Evolutionary conservation across 441 rosid species (phyloP).

Genomic region (Pelargonium cotyledonis): DNA sequence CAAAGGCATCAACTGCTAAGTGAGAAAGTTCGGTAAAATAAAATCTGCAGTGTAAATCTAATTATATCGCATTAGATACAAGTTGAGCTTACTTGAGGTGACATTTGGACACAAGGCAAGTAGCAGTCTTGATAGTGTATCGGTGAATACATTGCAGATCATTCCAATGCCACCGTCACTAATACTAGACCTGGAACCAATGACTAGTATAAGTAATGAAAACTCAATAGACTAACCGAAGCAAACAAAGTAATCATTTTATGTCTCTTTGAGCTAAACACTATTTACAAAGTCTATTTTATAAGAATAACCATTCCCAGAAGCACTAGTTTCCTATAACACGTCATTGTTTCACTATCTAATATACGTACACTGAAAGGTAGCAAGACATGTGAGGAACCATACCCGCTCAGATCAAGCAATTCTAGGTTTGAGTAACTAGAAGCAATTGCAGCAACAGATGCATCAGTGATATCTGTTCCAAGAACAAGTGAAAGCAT

Average conservation of each 20-base stretch:
- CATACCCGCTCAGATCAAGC: slow-evolving; percentile 98
- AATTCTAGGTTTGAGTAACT: slow-evolving; percentile 66
- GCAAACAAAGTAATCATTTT: no score
- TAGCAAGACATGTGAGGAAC: background rate
- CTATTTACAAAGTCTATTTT: background rate
- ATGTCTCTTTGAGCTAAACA: no score
- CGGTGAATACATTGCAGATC: background rate
- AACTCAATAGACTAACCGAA: background rate
- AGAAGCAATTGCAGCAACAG: slow-evolving; percentile 84
- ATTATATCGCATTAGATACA: background rate
- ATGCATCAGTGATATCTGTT: slow-evolving; percentile 79
- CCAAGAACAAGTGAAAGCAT: slow-evolving; percentile 97
- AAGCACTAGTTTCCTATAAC: background rate
- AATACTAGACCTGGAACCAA: background rate
- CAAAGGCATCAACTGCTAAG: background rate
- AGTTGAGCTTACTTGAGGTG: background rate
- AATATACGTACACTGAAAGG: background rate
- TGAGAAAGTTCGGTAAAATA: background rate
- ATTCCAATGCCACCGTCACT: slow-evolving; percentile 3
- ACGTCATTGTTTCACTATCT: background rate
- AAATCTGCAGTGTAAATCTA: background rate
- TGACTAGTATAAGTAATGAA: background rate
- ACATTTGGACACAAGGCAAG: background rate
- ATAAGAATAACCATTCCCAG: background rate
- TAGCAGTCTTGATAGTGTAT: background rate